Base-by-base conservation (phyloP, 1,139 yeast species). In the Candida labiduridarum region DNA sequence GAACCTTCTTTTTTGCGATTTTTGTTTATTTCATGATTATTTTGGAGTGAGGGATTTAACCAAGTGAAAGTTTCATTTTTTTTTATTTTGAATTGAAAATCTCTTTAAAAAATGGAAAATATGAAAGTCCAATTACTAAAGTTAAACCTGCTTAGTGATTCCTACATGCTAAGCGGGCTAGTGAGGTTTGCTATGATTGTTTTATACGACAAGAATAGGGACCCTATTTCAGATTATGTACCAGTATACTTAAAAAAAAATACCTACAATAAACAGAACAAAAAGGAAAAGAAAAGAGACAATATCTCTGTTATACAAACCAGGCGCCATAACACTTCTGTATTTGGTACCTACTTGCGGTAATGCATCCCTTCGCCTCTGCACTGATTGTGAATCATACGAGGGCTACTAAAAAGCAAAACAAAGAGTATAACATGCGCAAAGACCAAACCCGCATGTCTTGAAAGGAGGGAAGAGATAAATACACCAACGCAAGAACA, bases 291-390 rank as follows among this genome's bases (percentile, higher is more conserved):
- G 12, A 14, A 14, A 34, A 7, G 16, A 34, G 36, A 34, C n/a
- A n/a, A 5, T 12, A 34, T 15, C 11, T 3, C 15, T 16, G 31
- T 38, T 22, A 19, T 19, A 38, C 30, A 19, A 38, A 38, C 30
- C 30, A 38, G 41, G 41, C 41, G 31, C 15, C 22, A 14, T 9
- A 38, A 12, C 31, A 19, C 16, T 38, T 22, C 16, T 19, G 12
- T 38, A 14, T n/a, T 38, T 38, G 41, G 41, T 38, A 38, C 41
- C 41, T 38, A 38, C 41, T n/a, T 38, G 41, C 18, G 9, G 31
- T 14, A 29, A 38, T 38, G 41, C 41, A 38, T 38, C 29, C 30
- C 16, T 22, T 11, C 31, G 31, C 41, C 41, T 38, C 14, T 10
- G 16, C 29, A 14, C 29, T 19, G 11, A 38, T 29, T 38, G 30